These are phyloP conservation scores for Calocera viscosa DNA, from an alignment of 768 basidiomycete species.

Conservation along the genomic window DNA sequence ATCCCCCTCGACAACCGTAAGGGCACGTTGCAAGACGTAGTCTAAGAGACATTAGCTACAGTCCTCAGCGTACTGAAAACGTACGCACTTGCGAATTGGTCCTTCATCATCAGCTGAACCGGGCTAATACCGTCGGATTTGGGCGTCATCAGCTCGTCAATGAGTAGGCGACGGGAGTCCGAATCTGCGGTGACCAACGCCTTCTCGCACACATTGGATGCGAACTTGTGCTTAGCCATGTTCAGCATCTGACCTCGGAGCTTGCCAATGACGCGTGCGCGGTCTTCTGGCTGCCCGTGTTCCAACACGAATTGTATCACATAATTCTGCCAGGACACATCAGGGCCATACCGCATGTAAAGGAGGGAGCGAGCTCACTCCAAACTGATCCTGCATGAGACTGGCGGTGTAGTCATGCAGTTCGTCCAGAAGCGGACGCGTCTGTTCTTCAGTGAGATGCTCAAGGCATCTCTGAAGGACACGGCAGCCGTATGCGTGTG, in stretches of 20 bases:
- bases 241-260: constrained; percentile 65
- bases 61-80: constrained; percentile 11
- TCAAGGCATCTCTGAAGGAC: constrained; percentile 90
- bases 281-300: constrained; percentile 60
- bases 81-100: constrained; percentile 73
- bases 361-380: constrained; percentile 37
- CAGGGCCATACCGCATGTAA: neutral
- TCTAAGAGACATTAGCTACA: constrained; percentile 34
- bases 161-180: constrained; percentile 52
- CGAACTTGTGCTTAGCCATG: constrained; percentile 81
- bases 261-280: constrained; percentile 48
- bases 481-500: constrained; percentile 87
- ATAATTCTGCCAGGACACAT: constrained; percentile 53
- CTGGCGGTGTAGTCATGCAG: constrained; percentile 55
- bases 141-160: constrained; percentile 67
- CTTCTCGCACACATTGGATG: constrained; percentile 92
- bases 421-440: constrained; percentile 66
- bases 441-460: constrained; percentile 56
- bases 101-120: constrained; percentile 66
- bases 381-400: constrained; percentile 85
- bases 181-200: constrained; percentile 55
- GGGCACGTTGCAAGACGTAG: constrained; percentile 73
- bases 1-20: constrained; percentile 53
- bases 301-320: constrained; percentile 90
- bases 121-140: constrained; percentile 53